Evolutionary conservation across 768 basidiomycete species (phyloP).

Genomic region (Mycena sanguinolenta): DNA sequence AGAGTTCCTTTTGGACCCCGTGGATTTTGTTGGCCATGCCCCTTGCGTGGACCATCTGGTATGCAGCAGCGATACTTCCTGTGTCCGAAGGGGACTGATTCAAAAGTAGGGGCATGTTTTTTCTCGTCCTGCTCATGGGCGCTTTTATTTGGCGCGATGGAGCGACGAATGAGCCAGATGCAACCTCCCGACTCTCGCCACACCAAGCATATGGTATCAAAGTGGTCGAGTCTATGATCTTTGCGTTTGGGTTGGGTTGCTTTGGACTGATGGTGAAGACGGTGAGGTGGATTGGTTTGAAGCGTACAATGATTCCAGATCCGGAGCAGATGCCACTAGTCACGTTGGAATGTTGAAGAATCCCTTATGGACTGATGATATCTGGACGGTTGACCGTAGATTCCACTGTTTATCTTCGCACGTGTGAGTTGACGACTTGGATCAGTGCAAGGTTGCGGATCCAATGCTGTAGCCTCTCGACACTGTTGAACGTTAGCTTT

Average conservation of each 20-base stretch:
- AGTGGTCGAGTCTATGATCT: neutral
- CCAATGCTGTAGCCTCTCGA: no score
- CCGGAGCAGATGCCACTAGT: no score
- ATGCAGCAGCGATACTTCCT: neutral
- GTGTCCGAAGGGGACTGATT: neutral
- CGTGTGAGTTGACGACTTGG: no score
- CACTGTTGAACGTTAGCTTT: no score
- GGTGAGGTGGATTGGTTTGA: neutral
- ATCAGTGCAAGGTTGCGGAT: no score
- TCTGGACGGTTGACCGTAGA: no score
- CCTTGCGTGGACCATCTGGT: neutral
- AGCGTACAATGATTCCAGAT: neutral
- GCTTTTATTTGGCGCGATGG: neutral
- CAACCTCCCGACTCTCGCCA: neutral
- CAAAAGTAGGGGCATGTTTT: neutral
- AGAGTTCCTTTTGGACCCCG: neutral
- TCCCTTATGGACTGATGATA: no score
- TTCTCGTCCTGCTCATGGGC: neutral
- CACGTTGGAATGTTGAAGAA: no score
- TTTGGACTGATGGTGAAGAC: neutral
- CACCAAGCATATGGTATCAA: neutral
- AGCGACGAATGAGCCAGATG: neutral
- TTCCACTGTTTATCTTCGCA: no score
- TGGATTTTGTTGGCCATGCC: neutral
- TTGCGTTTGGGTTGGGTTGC: neutral